A percentile compares a stretch with the other conserved stretches of the same genome.
Evolutionary conservation across 1,284 basidiomycete genomes (phyloP).

Genomic region (Phellopilus nigrolimitatus): DNA sequence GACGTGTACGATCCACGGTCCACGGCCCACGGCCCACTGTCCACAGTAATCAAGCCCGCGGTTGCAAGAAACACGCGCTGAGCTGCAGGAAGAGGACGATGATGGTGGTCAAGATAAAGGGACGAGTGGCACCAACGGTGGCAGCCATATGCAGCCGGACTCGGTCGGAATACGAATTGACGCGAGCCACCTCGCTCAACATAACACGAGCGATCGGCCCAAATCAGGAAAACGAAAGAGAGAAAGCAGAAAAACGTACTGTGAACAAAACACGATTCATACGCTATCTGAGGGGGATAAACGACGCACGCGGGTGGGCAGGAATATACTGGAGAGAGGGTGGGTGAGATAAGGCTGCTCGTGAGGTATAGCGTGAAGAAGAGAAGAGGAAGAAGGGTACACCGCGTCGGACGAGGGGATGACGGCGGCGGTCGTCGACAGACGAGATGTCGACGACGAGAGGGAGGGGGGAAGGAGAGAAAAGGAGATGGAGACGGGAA

Average conservation of each 20-base stretch:
- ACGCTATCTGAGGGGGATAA: background rate
- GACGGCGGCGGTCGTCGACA: conserved; percentile 3
- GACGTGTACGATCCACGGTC: too few species aligned
- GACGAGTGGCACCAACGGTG: conserved; percentile 2
- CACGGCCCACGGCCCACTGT: too few species aligned
- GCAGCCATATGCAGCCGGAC: background rate
- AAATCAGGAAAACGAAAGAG: background rate
- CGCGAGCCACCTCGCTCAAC: background rate
- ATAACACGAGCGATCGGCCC: background rate
- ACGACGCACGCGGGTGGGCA: background rate
- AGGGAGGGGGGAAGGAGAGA: conserved; percentile 21
- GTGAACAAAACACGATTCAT: conserved; percentile 2
- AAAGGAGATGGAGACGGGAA: conserved; percentile 32
- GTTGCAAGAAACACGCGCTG: conserved; percentile 5
- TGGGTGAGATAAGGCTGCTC: conserved; percentile 11
- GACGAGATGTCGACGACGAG: conserved; percentile 4
- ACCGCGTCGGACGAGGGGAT: conserved; percentile 1
- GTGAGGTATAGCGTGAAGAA: conserved; percentile 1
- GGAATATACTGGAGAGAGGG: conserved; percentile 2
- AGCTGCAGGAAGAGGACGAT: conserved; percentile 4
- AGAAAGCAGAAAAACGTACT: conserved; percentile 6
- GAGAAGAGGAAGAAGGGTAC: background rate
- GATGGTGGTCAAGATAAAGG: conserved; percentile 11
- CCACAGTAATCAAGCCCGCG: conserved; percentile 6
- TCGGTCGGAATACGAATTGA: conserved; percentile 2